Conservation (phyloP, 2,329 filamentous ascomycete genomes). For the Hymenoscyphus albidus region DNA sequence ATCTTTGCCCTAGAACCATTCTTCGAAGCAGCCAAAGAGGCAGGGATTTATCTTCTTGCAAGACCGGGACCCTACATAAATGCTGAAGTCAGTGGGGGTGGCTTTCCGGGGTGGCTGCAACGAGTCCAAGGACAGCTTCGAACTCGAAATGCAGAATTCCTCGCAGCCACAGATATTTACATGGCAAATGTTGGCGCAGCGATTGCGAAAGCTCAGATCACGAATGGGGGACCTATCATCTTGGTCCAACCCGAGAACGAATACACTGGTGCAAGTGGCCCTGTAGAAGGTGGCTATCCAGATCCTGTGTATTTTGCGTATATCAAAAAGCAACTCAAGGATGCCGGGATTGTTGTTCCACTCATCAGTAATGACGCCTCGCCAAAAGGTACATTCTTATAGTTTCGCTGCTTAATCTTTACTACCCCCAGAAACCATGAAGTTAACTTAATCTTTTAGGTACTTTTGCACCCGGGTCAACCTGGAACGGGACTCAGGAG, state of each 20-base stretch:
- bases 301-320: conserved; percentile 67
- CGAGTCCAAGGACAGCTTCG: conserved; percentile 61
- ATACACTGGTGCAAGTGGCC: conserved; percentile 53
- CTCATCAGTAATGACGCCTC: conserved; percentile 70
- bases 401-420: not conserved
- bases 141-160: conserved; percentile 57
- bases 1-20: conserved; percentile 71
- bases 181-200: conserved; percentile 53
- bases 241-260: conserved; percentile 81
- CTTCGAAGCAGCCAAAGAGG: conserved; percentile 68
- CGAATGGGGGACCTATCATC: conserved; percentile 76
- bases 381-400: not conserved
- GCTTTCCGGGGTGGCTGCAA: conserved; percentile 77
- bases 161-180: conserved; percentile 64
- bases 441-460: conserved; percentile 5
- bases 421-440: not conserved
- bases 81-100: conserved; percentile 71
- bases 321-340: conserved; percentile 63
- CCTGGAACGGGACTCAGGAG: conserved; percentile 28
- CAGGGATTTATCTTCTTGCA: conserved; percentile 74
- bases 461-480: conserved; percentile 32
- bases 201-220: conserved; percentile 74
- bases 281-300: conserved; percentile 52
- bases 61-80: conserved; percentile 60
- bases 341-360: conserved; percentile 69